These are phyloP conservation scores for Phytophthora litchii DNA, from an alignment of 352 stramenopile species.

Conservation along the genomic window DNA sequence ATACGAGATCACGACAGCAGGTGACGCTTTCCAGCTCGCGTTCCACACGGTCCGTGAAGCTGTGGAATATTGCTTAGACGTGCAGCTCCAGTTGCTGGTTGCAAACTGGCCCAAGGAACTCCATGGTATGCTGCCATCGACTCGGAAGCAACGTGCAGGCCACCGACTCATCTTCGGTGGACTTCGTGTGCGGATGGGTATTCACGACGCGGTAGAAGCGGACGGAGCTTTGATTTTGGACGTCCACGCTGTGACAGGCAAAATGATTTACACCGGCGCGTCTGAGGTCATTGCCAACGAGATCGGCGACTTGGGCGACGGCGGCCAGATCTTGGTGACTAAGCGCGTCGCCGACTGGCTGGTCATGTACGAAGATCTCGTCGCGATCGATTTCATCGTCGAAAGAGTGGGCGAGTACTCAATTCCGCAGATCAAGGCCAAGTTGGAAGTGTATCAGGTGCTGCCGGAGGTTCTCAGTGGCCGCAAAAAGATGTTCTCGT, in stretches of 20 bases:
- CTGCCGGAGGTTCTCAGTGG: constrained; percentile 45
- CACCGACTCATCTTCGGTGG: constrained; percentile 55
- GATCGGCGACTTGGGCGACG: constrained; percentile 58
- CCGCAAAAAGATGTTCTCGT: constrained; percentile 56
- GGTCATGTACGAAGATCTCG: constrained; percentile 49
- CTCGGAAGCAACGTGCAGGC: constrained; percentile 41
- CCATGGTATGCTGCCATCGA: constrained; percentile 48
- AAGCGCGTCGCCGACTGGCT: constrained; percentile 59
- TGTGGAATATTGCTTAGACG: constrained; percentile 65
- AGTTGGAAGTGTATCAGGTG: constrained; percentile 59
- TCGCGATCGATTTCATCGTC: constrained; percentile 50
- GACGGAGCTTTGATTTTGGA: constrained; percentile 52
- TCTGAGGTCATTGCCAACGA: constrained; percentile 61
- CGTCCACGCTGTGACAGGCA: constrained; percentile 58
- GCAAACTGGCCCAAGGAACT: constrained; percentile 63
- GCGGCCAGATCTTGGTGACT: constrained; percentile 63
- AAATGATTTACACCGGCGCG: constrained; percentile 66
- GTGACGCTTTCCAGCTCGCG: constrained; percentile 66
- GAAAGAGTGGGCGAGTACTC: constrained; percentile 51
- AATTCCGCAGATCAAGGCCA: constrained; percentile 50
- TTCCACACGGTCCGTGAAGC: constrained; percentile 66
- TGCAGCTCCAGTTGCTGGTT: constrained; percentile 59
- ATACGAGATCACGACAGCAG: constrained; percentile 68
- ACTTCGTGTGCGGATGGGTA: constrained; percentile 64
- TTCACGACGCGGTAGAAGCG: constrained; percentile 53